Base-by-base conservation (phyloP, 805 yeast species). In the Candida taoyuanica region DNA sequence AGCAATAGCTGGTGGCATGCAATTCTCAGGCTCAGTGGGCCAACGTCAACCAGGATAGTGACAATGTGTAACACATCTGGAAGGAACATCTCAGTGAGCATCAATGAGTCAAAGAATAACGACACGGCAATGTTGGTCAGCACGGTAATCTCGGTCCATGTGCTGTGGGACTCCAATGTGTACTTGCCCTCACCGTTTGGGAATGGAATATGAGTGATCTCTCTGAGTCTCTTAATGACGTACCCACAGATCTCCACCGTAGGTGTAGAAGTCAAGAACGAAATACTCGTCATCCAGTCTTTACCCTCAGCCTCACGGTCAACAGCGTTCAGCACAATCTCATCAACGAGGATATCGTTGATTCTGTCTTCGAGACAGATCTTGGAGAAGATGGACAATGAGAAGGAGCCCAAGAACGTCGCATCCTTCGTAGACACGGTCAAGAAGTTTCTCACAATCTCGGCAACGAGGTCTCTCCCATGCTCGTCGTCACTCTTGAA, bases 221-320 rank as follows among this genome's bases (percentile, higher is more conserved):
- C 65, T 43, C 79, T 68, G 29, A 87, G 57, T 44, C 83, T 67
- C 23, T 68, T 58, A 27, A 86, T 66, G 2, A 85, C 72, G 35
- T 74, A 70, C 7, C 85, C 81, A 50, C 87, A 79, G 2, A 85
- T 67, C 46, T 80, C 85, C n/a, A 80, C 65, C 1, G 91, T 78
- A 3, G 95, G 88, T 17, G 75, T 65, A 12, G 76, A 59, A 1
- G 81, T 71, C 46, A 86, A 64, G n/a, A 82, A 68, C 1, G 81
- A 70, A 2, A 81, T 70, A 5, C 79, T 71, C 33, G 71, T 74
- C 15, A 71, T 69, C 86, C 86, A 84, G 33, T 72, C 78, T 27
- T 75, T 72, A 4, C 81, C 83, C 48, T 81, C 86, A n/a, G 86
- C 79, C 47, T 81, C 83, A 52, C 81, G 76, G 47, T 84, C 93